These are phyloP conservation scores for Aspergillus sclerotioniger DNA, from an alignment of 495 filamentous ascomycete species.

Conservation along the genomic window DNA sequence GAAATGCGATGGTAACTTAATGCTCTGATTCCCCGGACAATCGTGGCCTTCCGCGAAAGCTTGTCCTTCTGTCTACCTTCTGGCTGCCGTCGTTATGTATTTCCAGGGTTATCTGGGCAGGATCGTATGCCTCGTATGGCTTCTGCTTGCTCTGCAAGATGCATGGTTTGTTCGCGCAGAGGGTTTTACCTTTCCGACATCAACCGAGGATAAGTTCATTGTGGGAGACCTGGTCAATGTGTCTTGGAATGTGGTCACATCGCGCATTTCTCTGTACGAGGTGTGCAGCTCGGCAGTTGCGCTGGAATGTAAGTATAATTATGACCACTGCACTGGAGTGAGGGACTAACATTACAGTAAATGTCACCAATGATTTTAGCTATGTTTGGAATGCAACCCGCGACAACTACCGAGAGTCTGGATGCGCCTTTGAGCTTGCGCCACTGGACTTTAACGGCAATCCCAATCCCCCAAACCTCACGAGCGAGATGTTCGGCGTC, in stretches of 20 bases:
- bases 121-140: neutral
- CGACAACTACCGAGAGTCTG: constrained; percentile 14
- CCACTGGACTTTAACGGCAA: constrained; percentile 3
- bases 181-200: constrained; percentile 13
- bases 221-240: constrained; percentile 15
- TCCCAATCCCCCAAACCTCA: constrained; percentile 11
- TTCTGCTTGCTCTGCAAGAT: neutral
- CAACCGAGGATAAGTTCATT: constrained; percentile 3
- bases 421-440: constrained; percentile 18
- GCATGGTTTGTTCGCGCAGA: neutral
- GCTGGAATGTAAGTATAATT: neutral
- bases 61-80: neutral
- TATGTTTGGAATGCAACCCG: constrained; percentile 20
- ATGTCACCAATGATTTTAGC: constrained; percentile 10
- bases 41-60: neutral
- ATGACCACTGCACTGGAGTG: no score
- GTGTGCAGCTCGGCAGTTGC: neutral
- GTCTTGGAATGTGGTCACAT: constrained; percentile 14
- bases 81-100: neutral
- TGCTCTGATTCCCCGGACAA: neutral
- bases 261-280: constrained; percentile 13
- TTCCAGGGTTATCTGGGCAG: neutral
- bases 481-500: constrained; percentile 15
- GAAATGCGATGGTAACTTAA: neutral
- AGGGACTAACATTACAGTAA: no score